Percentiles rank a stretch among this genome's conserved stretches.
Conservation (phyloP, 306 rosid genomes). For the Trichosanthes truncata region DNA sequence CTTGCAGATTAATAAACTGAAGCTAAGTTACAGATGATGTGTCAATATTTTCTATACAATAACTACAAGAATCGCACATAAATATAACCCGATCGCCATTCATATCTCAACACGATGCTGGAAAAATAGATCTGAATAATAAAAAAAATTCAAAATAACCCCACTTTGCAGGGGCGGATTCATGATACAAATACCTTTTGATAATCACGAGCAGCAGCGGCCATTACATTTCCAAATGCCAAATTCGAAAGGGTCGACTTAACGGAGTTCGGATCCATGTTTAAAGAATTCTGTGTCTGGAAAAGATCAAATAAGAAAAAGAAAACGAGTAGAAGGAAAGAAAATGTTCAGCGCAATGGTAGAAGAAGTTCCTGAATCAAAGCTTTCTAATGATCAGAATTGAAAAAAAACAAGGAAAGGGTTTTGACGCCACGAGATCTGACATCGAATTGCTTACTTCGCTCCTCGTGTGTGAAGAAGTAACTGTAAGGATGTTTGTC, state of each 20-base stretch:
- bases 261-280: slow-evolving; percentile 76
- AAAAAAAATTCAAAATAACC: neutral
- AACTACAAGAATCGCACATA: too few relatives aligned
- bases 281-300: neutral
- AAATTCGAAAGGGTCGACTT: slow-evolving; percentile 76
- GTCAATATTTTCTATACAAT: neutral
- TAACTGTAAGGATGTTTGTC: neutral
- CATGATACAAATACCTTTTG: slow-evolving; percentile 33
- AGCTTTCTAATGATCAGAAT: neutral
- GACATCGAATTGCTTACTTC: neutral
- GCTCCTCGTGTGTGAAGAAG: neutral
- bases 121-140: neutral
- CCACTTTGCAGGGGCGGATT: neutral
- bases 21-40: neutral
- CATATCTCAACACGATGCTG: neutral
- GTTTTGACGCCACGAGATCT: neutral
- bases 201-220: slow-evolving; percentile 87
- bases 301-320: neutral
- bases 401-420: neutral
- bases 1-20: neutral
- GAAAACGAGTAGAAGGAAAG: neutral
- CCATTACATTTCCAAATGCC: slow-evolving; percentile 83
- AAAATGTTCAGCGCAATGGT: neutral
- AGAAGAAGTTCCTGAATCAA: neutral
- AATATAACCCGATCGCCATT: neutral